phyloP scores from a whole-genome alignment of 2,329 filamentous ascomycete species.

The Colletotrichum cordylinicola region DNA sequence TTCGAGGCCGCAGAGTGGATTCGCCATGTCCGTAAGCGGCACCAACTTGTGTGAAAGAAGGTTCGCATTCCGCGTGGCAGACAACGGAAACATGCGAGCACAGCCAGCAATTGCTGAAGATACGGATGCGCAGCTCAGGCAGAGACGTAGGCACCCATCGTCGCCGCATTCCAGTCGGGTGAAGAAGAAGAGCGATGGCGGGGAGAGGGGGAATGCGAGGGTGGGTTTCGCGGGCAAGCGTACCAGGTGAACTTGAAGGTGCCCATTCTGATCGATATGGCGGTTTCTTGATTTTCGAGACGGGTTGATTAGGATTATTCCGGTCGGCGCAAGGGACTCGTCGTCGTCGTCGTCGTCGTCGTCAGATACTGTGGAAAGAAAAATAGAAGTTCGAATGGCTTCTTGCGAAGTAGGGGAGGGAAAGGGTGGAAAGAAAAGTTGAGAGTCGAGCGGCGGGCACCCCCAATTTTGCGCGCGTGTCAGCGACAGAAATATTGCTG shows the following conservation, averaged over 20 bases:
- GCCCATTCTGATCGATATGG: constrained; percentile 10
- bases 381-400: background rate
- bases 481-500: constrained; percentile 4
- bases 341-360: background rate
- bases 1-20: background rate
- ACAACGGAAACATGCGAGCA: constrained; percentile 3
- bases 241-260: constrained; percentile 25
- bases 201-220: background rate
- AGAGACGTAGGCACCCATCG: background rate
- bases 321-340: background rate
- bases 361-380: background rate
- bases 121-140: background rate
- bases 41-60: background rate
- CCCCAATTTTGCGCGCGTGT: constrained; percentile 15
- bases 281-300: background rate
- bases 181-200: background rate
- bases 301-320: background rate
- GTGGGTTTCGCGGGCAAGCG: background rate
- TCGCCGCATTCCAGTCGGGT: constrained; percentile 1
- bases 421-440: constrained; percentile 5
- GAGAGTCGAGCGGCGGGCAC: background rate
- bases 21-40: background rate
- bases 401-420: background rate
- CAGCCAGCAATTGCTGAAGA: background rate
- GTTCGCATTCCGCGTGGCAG: constrained; percentile 2